Percentiles rank a stretch among this genome's conserved stretches.
These are phyloP conservation scores for Planoprotostelium fungivorum DNA, from an alignment of 78 protist species.

Conservation along the genomic window DNA sequence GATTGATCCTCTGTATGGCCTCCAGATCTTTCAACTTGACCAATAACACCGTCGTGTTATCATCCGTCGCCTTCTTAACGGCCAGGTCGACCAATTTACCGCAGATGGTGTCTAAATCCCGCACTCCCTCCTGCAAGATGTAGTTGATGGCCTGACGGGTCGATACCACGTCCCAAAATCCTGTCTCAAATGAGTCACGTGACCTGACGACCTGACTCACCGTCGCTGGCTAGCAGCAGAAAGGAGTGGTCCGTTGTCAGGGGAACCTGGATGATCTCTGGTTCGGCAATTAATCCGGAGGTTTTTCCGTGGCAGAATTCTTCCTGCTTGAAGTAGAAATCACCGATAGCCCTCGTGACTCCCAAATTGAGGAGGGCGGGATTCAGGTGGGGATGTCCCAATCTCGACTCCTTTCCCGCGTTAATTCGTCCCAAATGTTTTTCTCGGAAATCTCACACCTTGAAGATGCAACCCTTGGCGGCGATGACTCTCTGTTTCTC, in stretches of 20 bases:
- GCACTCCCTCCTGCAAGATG: neutral
- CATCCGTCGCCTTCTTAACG: neutral
- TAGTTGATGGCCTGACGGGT: neutral
- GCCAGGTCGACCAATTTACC: neutral
- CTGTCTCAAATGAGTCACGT: neutral
- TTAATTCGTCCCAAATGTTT: neutral
- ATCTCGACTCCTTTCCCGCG: neutral
- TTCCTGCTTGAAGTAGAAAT: neutral
- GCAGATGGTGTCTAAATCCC: neutral
- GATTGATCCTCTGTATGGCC: neutral
- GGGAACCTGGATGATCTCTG: neutral
- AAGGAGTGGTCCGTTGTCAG: slow-evolving; percentile 1
- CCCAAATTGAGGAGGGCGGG: neutral
- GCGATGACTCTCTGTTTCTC: neutral
- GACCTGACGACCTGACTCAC: neutral
- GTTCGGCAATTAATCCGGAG: neutral
- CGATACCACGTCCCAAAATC: neutral
- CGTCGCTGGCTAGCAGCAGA: neutral
- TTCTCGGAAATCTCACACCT: neutral
- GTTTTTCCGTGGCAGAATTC: neutral
- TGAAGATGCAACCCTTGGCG: neutral
- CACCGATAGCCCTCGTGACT: neutral
- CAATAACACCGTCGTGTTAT: neutral
- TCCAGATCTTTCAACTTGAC: neutral
- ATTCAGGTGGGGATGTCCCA: neutral